Evolutionary conservation across 164 flowering plant genomes (phyloP), one percentile per base, ranked within the genome.

Genomic region (Brasenia schreberi): DNA sequence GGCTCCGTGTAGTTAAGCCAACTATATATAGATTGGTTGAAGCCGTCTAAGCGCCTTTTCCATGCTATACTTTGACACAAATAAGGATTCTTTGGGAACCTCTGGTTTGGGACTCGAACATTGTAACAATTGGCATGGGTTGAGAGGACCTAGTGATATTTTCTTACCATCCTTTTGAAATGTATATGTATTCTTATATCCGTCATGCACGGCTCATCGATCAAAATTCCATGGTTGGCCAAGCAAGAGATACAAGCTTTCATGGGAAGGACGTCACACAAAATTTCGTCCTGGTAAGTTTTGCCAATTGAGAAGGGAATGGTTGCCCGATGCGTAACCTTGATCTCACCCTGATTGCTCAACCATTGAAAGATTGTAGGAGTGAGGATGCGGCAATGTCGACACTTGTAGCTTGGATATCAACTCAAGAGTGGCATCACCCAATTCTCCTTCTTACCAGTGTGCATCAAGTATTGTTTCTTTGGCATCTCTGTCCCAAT

Each of bases 381-480:
- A 23, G 2, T 23, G 27, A 23, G 27, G 27, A 23, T 23, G 27
- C 2, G 27, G 27, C 27, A 23, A 23, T 23, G 27, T 23, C 27
- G 1, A 23, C 2, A 23, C 27, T 23, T 23, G 27, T 23, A 23
- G 27, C 27, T 23, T 23, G 0, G 27, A 23, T 23, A 23, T 23
- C 27, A 23, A 23, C 92, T 72, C 95, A 79, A 69, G 97, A 81
- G 65, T 79, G 90, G 69, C 89, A 79, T 19, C 90, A 77, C 70
- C 92, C 95, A 5, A 88, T 92, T 77, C 97, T 89, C 42, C 94
- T 86, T 76, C 92, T 95, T 64, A 92, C 94, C 64, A 80, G 87
- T 76, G 97, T 97, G 64, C 87, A 83, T 68, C 73, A 77, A 77
- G 96, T 92, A 78, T 63, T n/a, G n/a, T 60, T 60, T 9, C n/a